Evolutionary conservation across 2,329 filamentous ascomycete genomes (phyloP).

Genomic region (Trichoderma sp.): DNA sequence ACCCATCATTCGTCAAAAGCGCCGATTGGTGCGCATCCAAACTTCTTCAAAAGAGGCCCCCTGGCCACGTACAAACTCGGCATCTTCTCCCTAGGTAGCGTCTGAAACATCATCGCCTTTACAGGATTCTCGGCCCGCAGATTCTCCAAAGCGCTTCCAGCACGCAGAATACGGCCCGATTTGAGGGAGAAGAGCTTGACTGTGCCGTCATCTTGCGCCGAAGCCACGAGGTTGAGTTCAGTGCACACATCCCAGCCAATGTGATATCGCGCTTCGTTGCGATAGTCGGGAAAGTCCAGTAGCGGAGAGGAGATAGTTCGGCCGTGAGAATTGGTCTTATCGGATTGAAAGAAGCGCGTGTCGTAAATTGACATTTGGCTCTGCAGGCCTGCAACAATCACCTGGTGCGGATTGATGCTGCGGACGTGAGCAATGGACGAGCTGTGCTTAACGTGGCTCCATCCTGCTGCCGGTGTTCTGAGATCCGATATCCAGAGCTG

Average conservation of each 20-base stretch:
- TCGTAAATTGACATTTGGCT: slow-evolving; percentile 61
- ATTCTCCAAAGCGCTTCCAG: slow-evolving; percentile 33
- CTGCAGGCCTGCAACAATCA: slow-evolving; percentile 57
- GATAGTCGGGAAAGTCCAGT: slow-evolving; percentile 54
- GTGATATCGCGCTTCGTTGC: slow-evolving; percentile 52
- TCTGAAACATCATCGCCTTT: slow-evolving; percentile 51
- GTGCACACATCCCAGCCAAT: slow-evolving; percentile 57
- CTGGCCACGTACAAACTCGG: slow-evolving; percentile 54
- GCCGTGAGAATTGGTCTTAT: not conserved
- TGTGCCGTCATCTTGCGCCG: slow-evolving; percentile 55
- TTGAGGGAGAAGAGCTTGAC: slow-evolving; percentile 55
- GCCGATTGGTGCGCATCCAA: slow-evolving; percentile 38
- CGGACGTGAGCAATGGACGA: slow-evolving; percentile 55
- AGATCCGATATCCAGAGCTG: slow-evolving; percentile 52
- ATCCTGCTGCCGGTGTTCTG: slow-evolving; percentile 43
- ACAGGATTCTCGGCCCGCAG: slow-evolving; percentile 41
- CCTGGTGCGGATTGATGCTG: slow-evolving; percentile 52
- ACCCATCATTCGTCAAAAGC: not conserved
- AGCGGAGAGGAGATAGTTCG: slow-evolving; percentile 43
- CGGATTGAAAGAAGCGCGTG: slow-evolving; percentile 47
- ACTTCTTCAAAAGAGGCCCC: slow-evolving; percentile 46
- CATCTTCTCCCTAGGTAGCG: slow-evolving; percentile 48
- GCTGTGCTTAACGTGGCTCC: slow-evolving; percentile 42
- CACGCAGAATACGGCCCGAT: slow-evolving; percentile 47
- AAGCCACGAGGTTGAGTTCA: slow-evolving; percentile 55